Conservation (phyloP, 345 rosid species). For the Cardamine chenopodiifolia region DNA sequence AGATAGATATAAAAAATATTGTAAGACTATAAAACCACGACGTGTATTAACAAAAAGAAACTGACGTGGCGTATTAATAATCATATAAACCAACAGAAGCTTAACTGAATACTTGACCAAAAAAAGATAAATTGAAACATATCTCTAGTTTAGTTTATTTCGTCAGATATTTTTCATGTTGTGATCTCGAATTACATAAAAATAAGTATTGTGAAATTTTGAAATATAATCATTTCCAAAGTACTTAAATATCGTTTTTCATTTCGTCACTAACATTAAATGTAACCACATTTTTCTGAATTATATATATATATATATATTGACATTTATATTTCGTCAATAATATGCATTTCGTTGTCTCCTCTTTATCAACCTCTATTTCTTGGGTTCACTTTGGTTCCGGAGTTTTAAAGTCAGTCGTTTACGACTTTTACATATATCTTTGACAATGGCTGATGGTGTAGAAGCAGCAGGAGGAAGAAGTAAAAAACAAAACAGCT, state of each 20-base stretch:
- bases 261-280: background rate
- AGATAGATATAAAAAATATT: background rate
- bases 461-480: constrained; percentile 40
- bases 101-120: background rate
- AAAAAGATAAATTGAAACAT: background rate
- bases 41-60: background rate
- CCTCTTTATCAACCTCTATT: constrained; percentile 15
- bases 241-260: background rate
- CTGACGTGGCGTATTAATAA: background rate
- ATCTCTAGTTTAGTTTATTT: background rate
- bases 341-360: too few relatives aligned
- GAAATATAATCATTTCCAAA: background rate
- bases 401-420: background rate
- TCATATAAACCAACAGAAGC: background rate
- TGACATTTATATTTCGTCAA: too few relatives aligned
- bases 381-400: constrained; percentile 15
- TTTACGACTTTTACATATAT: background rate
- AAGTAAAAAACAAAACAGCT: constrained; percentile 42
- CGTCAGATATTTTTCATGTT: background rate
- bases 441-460: constrained; percentile 53
- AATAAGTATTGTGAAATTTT: background rate
- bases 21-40: background rate
- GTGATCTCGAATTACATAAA: background rate
- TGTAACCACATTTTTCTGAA: background rate
- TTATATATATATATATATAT: too few relatives aligned